Base-by-base conservation (phyloP, 148 eudicot species). In the Tetragonia tetragonoides region DNA sequence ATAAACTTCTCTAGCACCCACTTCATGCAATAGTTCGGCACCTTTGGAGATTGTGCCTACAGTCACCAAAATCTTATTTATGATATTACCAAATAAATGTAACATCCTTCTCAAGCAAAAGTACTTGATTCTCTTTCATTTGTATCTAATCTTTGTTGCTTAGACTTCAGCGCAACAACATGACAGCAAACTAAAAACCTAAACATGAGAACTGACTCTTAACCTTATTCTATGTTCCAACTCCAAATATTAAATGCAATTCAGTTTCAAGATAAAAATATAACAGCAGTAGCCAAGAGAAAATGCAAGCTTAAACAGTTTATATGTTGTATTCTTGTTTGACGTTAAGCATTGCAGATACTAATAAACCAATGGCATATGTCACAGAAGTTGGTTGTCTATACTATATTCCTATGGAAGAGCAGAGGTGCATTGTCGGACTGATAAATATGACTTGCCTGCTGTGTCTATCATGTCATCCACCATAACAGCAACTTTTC, bases 381-480 rank as follows among this genome's bases (percentile, higher is more conserved):
- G 14, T 42, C 0, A 68, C 10, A 14, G 42, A n/a, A 42, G 8
- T 24, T 7, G 16, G 24, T 72, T 47, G 16, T 28, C 21, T 62
- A 42, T 28, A 28, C 34, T 28, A 28, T 28, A 28, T 28, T 60
- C 37, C 4, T 51, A 38, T 53, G 20, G 15, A 44, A 44, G 28
- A 49, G 38, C 17, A 70, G 17, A n/a, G 11, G n/a, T n/a, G 3
- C 51, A 41, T 46, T 28, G 3, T n/a, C 14, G 17, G 37, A 51
- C 40, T 7, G 10, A 71, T 53, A 10, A 61, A 68, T 38, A 62
- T n/a, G 68, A 74, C 86, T 77, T 78, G 90, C 98, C 98, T 80
- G 97, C 98, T 38, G 98, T 94, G 83, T 94, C 98, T 79, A 94
- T 94, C 98, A 94, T 94, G 78, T 94, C 98, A 88, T 94, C 98